A percentile compares a stretch with the other conserved stretches of the same genome.
Evolutionary conservation across 768 basidiomycete species (phyloP).

Genomic region (Lactarius pseudohatsudake): DNA sequence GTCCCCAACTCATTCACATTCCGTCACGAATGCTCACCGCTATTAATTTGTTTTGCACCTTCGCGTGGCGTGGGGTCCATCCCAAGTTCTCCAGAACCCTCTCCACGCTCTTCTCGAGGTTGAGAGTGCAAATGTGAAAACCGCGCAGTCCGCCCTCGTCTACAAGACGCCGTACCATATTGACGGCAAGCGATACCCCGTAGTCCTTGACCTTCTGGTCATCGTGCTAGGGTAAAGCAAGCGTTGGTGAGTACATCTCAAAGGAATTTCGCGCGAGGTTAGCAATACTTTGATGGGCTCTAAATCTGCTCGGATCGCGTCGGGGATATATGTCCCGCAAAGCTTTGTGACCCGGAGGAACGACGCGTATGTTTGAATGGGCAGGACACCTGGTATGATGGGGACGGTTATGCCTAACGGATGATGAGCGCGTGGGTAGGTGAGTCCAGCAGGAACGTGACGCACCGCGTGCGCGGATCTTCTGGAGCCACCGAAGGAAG

Average conservation of each 20-base stretch:
- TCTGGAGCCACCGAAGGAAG: slow-evolving; percentile 77
- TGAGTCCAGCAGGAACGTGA: background rate
- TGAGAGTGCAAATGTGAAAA: slow-evolving; percentile 94
- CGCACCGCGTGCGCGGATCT: slow-evolving; percentile 69
- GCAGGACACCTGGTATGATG: slow-evolving; percentile 95
- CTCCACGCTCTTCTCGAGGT: slow-evolving; percentile 93
- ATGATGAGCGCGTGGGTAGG: background rate
- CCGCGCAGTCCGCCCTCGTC: slow-evolving; percentile 60
- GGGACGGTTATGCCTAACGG: slow-evolving; percentile 79
- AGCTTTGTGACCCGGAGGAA: slow-evolving; percentile 90
- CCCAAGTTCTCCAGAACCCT: slow-evolving; percentile 76
- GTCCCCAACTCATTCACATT: background rate
- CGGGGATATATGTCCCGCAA: slow-evolving; percentile 77
- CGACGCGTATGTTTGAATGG: slow-evolving; percentile 94
- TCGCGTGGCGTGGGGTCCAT: slow-evolving; percentile 53
- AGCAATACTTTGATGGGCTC: slow-evolving; percentile 70
- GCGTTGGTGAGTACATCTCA: background rate
- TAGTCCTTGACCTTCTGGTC: slow-evolving; percentile 94
- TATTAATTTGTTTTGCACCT: slow-evolving; percentile 63
- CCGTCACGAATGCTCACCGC: slow-evolving; percentile 42
- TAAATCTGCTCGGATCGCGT: slow-evolving; percentile 59
- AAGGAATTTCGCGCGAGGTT: background rate
- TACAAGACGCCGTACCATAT: slow-evolving; percentile 68
- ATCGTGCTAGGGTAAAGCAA: slow-evolving; percentile 59
- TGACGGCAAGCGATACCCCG: slow-evolving; percentile 81